Evolutionary conservation across 192 early-diverging fungal genomes (phyloP), one percentile per base, ranked within the genome.

Genomic region (Chytriomyces sp.): DNA sequence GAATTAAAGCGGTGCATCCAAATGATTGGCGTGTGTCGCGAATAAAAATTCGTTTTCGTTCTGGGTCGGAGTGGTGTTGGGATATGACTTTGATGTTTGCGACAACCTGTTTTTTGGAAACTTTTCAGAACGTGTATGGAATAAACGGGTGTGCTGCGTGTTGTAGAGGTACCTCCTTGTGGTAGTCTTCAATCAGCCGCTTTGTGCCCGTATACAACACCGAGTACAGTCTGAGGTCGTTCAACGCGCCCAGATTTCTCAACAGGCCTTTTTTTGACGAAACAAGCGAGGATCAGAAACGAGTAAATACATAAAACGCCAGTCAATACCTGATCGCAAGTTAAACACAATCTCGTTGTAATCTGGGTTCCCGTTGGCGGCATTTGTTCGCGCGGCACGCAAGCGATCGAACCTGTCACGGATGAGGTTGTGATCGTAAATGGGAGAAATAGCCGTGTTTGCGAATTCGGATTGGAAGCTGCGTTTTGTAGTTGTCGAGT

Each of bases 21-120:
- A 93, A 93, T 46, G 87, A 88, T 76, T 93, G 92, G 11, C 89
- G 72, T 7, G 90, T 92, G 67, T 95, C 92, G 77, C 80, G 87
- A 59, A 35, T 35, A 35, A 35, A 35, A 35, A 35, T 35, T 35
- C 28, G 28, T 35, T 35, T 35, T 35, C 28, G 28, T 35, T 35
- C 28, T 2, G 28, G 28, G 28, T 35, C 28, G 0, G 28, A 35
- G 28, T 35, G 28, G 53, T 57, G 11, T 18, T 18, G 53, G 53
- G 13, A 11, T 57, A 93, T 90, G 71, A 94, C 91, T 44, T 92
- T 90, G 5, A 89, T 48, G 76, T 91, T 92, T 35, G 85, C 80
- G 60, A 88, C 84, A 46, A 78, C 62, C n/a, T 81, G 24, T 28
- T 71, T 23, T n/a, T n/a, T n/a, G n/a, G n/a, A n/a, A n/a, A n/a